These are phyloP conservation scores for Laburnicola sp. DNA, from an alignment of 2,329 filamentous ascomycete species.

Conservation along the genomic window DNA sequence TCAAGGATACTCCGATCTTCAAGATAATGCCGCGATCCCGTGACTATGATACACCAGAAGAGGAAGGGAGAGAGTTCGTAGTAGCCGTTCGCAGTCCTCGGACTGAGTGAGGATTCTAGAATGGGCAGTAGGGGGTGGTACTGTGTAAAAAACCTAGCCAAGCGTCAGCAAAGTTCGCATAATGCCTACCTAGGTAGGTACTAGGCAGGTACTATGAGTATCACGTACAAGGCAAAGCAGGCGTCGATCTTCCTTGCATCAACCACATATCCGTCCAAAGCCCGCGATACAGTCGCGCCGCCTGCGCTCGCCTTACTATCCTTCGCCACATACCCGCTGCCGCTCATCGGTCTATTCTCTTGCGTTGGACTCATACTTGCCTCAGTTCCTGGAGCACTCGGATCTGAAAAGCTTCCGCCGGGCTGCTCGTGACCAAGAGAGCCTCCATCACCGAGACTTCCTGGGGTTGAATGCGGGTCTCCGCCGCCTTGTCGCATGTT, in stretches of 20 bases:
- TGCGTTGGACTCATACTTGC: conserved; percentile 38
- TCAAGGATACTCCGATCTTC: conserved; percentile 43
- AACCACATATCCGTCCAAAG: conserved; percentile 38
- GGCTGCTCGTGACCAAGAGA: conserved; percentile 27
- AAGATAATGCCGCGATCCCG: conserved; percentile 44
- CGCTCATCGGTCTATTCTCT: conserved; percentile 13
- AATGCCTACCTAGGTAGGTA: no score
- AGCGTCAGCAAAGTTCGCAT: conserved; percentile 16
- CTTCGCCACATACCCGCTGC: conserved; percentile 7
- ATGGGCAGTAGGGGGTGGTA: conserved; percentile 42
- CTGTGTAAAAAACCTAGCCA: conserved; percentile 38
- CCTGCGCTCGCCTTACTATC: conserved; percentile 27
- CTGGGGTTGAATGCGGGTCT: conserved; percentile 32
- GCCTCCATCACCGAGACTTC: conserved; percentile 26
- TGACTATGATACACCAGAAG: conserved; percentile 48
- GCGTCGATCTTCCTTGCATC: conserved; percentile 40
- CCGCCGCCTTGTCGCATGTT: conserved; percentile 34
- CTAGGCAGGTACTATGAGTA: no score
- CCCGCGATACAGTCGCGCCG: conserved; percentile 28
- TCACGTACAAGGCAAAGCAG: conserved; percentile 39
- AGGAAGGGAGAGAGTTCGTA: conserved; percentile 42
- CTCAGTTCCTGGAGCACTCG: conserved; percentile 28
- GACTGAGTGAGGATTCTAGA: conserved; percentile 32
- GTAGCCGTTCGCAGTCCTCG: conserved; percentile 40
- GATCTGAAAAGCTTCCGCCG: conserved; percentile 34